Base-by-base conservation (phyloP, 495 filamentous ascomycete species). In the Aspergillus nanangensis region DNA sequence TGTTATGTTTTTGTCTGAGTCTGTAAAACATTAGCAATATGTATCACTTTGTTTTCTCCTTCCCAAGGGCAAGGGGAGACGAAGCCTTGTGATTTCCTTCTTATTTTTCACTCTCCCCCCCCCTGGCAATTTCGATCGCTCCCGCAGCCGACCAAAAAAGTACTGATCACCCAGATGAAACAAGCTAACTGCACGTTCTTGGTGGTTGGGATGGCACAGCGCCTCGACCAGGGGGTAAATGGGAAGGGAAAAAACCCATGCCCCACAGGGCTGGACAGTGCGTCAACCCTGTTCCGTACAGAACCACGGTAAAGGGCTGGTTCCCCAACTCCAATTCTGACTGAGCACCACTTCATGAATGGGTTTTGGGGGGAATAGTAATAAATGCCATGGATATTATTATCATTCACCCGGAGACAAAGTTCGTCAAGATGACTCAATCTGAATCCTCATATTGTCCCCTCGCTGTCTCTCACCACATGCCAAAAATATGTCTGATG, bases 81-180 rank as follows among this genome's bases (percentile, higher is more conserved):
- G n/a, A 32, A 32, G 10, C 29, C 10, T 10, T 10, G 11, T 11
- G 18, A 36, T 17, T 36, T 36, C 1, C 15, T 17, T 17, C 15
- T 17, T 36, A 17, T 18, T 17, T 36, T 3, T 17, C 33, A 17
- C 27, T 13, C 8, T 31, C 27, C 27, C 8, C 7, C 27, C 13
- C 33, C 14, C 15, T 17, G 20, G 7, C 20, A 17, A 9, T 36
- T 36, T n/a, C n/a, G n/a, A n/a, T n/a, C n/a, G n/a, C n/a, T 36
- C 15, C 13, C 33, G 10, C 15, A 17, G 33, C 33, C 15, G 2
- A 36, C 33, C 33, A n/a, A n/a, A n/a, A n/a, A 36, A 36, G 33
- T 14, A 7, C 18, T 38, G 44, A 45, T 45, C 34, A n/a, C 8
- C 44, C 20, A 38, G 20, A 31, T 45, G 44, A 45, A 45, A 45